Evolutionary conservation across 108 stramenopile species (phyloP).

Genomic region (Cyclotella sp.): DNA sequence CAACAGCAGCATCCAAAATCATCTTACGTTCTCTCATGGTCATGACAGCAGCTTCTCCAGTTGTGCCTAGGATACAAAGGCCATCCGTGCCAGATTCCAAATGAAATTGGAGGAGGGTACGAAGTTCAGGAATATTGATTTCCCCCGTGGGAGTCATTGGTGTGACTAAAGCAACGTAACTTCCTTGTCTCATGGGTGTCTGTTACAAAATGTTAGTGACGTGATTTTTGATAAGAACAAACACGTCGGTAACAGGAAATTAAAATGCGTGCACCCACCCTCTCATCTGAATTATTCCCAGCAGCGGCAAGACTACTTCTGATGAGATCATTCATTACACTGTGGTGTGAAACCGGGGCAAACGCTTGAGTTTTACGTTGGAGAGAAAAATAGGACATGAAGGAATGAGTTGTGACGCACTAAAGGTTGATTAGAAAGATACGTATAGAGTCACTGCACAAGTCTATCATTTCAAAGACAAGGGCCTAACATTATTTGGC

Average conservation of each 20-base stretch:
- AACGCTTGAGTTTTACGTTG: conserved; percentile 17
- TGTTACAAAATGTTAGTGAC: not conserved
- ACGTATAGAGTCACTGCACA: no score
- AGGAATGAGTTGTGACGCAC: not conserved
- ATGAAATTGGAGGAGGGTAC: conserved; percentile 72
- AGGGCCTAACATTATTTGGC: no score
- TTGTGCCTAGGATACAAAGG: conserved; percentile 77
- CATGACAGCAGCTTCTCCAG: conserved; percentile 74
- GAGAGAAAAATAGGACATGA: not conserved
- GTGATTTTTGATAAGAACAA: not conserved
- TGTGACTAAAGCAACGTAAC: conserved; percentile 72
- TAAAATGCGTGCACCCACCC: conserved; percentile 17
- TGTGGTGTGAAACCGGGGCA: not conserved
- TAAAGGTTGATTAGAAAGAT: no score
- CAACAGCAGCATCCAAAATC: conserved; percentile 61
- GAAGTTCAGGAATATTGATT: conserved; percentile 59
- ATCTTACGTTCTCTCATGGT: conserved; percentile 61
- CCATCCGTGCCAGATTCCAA: conserved; percentile 72
- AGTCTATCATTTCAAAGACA: no score
- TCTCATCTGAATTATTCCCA: conserved; percentile 42
- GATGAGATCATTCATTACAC: not conserved
- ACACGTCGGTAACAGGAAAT: not conserved
- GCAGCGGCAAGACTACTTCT: conserved; percentile 22
- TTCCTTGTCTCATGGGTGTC: conserved; percentile 61
- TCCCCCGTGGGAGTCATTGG: conserved; percentile 65